Conservation (phyloP, 1,284 basidiomycete species). For the Peniophora sp. region DNA sequence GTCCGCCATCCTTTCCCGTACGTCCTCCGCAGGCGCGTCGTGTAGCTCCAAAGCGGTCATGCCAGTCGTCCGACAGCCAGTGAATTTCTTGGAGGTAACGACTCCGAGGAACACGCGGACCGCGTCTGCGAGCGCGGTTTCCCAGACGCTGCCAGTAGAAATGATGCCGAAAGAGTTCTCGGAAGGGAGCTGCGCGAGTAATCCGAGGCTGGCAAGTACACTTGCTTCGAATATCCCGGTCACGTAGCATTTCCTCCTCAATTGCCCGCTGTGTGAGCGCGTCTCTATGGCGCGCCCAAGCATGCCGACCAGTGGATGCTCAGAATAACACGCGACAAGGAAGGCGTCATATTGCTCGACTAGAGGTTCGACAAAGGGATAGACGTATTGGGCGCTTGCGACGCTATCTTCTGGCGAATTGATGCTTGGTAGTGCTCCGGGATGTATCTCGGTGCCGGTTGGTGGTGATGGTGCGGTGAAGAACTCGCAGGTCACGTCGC, state of each 20-base stretch:
- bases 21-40: constrained; percentile 22
- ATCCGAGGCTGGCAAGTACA: constrained; percentile 13
- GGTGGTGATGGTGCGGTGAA: constrained; percentile 28
- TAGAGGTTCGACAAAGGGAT: constrained; percentile 4
- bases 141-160: constrained; percentile 40
- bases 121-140: constrained; percentile 29
- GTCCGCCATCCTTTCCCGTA: constrained; percentile 26
- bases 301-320: constrained; percentile 36
- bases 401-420: constrained; percentile 30
- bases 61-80: constrained; percentile 35
- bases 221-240: constrained; percentile 43
- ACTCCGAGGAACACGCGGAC: constrained; percentile 15
- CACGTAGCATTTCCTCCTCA: constrained; percentile 17
- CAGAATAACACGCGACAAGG: constrained; percentile 43
- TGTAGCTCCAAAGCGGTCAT: constrained; percentile 35
- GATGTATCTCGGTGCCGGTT: background rate
- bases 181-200: constrained; percentile 15
- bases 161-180: constrained; percentile 36
- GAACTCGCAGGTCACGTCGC: constrained; percentile 13
- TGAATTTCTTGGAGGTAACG: constrained; percentile 18
- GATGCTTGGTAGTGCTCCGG: constrained; percentile 30
- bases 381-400: constrained; percentile 27
- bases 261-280: constrained; percentile 8
- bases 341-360: constrained; percentile 23
- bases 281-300: constrained; percentile 20